These are phyloP conservation scores for Onygenales sp. DNA, from an alignment of 2,329 filamentous ascomycete species.

Conservation along the genomic window DNA sequence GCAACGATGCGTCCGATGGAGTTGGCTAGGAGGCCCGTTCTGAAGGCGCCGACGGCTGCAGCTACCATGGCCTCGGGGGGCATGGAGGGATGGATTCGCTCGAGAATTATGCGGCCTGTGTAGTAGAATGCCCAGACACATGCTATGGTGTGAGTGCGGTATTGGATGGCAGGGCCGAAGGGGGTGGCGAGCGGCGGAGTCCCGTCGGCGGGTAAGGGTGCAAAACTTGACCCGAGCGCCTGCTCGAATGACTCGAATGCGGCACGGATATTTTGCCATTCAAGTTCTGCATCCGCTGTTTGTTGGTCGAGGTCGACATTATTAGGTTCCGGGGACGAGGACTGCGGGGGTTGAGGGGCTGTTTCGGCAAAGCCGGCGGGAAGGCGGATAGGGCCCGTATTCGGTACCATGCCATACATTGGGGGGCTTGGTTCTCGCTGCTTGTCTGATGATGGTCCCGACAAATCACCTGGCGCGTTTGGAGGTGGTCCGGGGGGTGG, in stretches of 20 bases:
- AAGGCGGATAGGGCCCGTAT: conserved; percentile 30
- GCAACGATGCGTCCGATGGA: conserved; percentile 72
- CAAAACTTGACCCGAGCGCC: conserved; percentile 51
- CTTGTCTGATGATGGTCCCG: conserved; percentile 2
- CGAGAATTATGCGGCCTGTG: conserved; percentile 72
- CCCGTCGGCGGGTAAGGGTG: conserved; percentile 62
- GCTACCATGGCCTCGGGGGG: conserved; percentile 84
- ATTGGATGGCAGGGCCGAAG: conserved; percentile 73
- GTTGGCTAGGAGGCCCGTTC: conserved; percentile 62
- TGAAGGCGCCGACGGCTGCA: conserved; percentile 63
- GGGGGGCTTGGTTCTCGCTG: conserved; percentile 20
- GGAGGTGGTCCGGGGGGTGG: conserved; percentile 5
- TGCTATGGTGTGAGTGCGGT: conserved; percentile 78
- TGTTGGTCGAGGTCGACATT: conserved; percentile 50
- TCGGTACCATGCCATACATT: conserved; percentile 42
- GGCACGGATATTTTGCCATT: conserved; percentile 55
- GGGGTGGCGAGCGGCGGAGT: conserved; percentile 55
- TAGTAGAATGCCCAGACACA: conserved; percentile 83
- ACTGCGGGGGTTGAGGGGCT: conserved; percentile 19
- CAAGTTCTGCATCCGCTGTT: conserved; percentile 59
- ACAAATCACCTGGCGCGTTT: conserved; percentile 11
- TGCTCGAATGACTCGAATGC: conserved; percentile 38
- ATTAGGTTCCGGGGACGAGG: conserved; percentile 12
- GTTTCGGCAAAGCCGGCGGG: conserved; percentile 47
- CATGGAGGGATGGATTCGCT: conserved; percentile 79